phyloP scores from a whole-genome alignment of 495 filamentous ascomycete species.

The Xylaria grammica region DNA sequence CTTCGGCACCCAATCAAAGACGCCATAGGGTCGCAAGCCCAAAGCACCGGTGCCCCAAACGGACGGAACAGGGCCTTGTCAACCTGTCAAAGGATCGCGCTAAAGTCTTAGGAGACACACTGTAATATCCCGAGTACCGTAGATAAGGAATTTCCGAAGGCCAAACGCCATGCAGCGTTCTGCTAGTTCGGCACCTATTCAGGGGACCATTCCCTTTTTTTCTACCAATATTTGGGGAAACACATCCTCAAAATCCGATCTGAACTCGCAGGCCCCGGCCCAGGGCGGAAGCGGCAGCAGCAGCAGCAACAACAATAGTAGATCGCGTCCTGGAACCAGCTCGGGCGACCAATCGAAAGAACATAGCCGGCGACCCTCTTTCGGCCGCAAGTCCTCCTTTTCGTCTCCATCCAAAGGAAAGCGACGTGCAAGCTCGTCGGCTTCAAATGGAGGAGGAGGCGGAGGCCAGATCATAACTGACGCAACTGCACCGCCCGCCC shows the following conservation, averaged over 20 bases:
- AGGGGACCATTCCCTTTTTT: constrained; percentile 50
- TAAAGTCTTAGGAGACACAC: constrained; percentile 13
- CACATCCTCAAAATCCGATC: constrained; percentile 18
- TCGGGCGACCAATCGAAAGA: constrained; percentile 50
- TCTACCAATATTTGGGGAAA: constrained; percentile 46
- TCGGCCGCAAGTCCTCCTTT: constrained; percentile 50
- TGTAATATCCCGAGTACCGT: constrained; percentile 4
- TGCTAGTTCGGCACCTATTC: constrained; percentile 42
- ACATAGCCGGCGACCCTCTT: constrained; percentile 48
- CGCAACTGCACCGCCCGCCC: constrained; percentile 45
- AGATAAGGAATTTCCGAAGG: constrained; percentile 5
- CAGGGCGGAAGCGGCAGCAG: constrained; percentile 3
- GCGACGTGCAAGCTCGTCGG: constrained; percentile 43
- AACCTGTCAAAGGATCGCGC: constrained; percentile 17
- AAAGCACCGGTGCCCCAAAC: not conserved
- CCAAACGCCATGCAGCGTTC: constrained; percentile 46
- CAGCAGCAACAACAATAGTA: constrained; percentile 26
- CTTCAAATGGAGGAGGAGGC: constrained; percentile 33
- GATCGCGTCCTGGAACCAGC: constrained; percentile 48
- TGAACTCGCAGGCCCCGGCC: not conserved
- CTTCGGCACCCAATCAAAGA: constrained; percentile 11
- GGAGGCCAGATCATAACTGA: constrained; percentile 38
- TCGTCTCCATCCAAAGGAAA: constrained; percentile 44
- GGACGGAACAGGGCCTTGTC: constrained; percentile 11
- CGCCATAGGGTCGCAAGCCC: not conserved